Conservation (phyloP, 2,329 filamentous ascomycete species). For the Thelonectria discophora region DNA sequence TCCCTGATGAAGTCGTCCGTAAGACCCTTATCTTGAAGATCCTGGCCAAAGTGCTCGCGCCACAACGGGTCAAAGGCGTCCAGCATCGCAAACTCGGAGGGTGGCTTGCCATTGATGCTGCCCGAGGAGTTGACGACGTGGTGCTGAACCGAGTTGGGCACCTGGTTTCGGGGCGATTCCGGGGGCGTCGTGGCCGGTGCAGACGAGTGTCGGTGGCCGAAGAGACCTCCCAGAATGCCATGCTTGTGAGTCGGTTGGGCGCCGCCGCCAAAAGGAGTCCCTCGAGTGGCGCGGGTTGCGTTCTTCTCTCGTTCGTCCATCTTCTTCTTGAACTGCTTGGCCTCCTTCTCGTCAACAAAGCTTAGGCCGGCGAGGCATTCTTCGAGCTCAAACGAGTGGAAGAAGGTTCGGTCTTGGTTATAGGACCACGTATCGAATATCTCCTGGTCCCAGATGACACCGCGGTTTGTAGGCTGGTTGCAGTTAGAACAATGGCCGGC, state of each 20-base stretch:
- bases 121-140: constrained; percentile 53
- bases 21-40: constrained; percentile 68
- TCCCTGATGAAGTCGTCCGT: constrained; percentile 73
- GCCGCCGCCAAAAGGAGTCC: constrained; percentile 75
- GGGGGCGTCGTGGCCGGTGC: constrained; percentile 66
- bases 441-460: constrained; percentile 97
- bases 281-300: constrained; percentile 85
- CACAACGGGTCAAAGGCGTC: constrained; percentile 72
- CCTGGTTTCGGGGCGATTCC: constrained; percentile 60
- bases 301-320: constrained; percentile 96
- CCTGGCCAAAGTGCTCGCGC: constrained; percentile 72
- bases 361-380: constrained; percentile 89
- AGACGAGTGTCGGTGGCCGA: constrained; percentile 69
- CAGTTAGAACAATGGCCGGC: constrained; percentile 29
- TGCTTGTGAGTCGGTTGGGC: constrained; percentile 52
- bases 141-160: constrained; percentile 48
- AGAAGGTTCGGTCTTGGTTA: constrained; percentile 97
- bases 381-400: constrained; percentile 96
- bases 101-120: constrained; percentile 56
- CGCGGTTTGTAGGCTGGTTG: constrained; percentile 74
- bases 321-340: constrained; percentile 96
- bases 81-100: constrained; percentile 68
- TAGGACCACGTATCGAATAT: constrained; percentile 95
- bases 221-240: constrained; percentile 68
- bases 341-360: constrained; percentile 97